A percentile compares a stretch with the other conserved stretches of the same genome.
phyloP scores from a whole-genome alignment of 1,284 basidiomycete genomes.

The Papiliotrema terrestris region DNA sequence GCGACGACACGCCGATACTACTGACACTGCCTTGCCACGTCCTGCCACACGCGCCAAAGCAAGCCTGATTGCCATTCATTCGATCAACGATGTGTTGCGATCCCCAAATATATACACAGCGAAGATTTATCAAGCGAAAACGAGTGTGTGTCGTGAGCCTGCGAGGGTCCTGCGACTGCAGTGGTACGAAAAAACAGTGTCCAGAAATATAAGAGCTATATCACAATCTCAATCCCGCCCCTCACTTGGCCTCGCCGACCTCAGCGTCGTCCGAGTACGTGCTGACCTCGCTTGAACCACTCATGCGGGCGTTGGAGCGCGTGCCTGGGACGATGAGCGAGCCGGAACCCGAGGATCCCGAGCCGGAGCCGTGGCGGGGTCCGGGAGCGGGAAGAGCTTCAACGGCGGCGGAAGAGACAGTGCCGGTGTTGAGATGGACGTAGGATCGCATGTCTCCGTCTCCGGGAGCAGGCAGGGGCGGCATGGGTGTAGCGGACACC shows the following conservation, averaged over 20 bases:
- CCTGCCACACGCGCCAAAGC: not conserved
- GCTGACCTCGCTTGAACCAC: constrained; percentile 1
- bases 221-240: not conserved
- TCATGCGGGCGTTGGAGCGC: not conserved
- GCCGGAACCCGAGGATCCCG: not conserved
- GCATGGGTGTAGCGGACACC: constrained; percentile 15
- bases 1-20: not conserved
- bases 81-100: not conserved
- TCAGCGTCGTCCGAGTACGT: constrained; percentile 9
- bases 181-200: not conserved
- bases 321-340: constrained; percentile 1
- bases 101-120: not conserved
- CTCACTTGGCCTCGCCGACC: constrained; percentile 7
- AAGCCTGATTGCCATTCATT: not conserved
- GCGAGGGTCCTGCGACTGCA: no score
- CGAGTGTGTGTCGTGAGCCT: no score
- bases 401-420: constrained; percentile 25
- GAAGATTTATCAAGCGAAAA: not conserved
- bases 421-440: constrained; percentile 39
- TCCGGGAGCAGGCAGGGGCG: constrained; percentile 16
- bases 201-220: not conserved
- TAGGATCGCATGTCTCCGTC: constrained; percentile 32
- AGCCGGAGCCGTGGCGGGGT: constrained; percentile 1
- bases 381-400: constrained; percentile 35
- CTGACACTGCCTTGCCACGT: not conserved